Evolutionary conservation across 2,329 filamentous ascomycete species (phyloP).

Genomic region (Aspergillus neoniger): DNA sequence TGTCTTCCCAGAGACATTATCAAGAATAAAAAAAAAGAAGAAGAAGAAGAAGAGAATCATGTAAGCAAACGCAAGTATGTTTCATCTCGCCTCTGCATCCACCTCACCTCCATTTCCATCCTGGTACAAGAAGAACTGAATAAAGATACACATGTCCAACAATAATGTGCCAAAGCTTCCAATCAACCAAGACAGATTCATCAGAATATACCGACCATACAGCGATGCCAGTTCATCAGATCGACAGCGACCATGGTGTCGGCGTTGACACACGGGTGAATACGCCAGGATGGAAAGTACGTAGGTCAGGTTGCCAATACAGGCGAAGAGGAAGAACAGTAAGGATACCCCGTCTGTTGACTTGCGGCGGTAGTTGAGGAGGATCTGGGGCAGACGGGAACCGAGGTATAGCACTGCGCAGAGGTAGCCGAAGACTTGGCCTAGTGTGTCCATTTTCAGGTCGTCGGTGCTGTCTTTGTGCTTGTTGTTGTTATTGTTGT

Average conservation of each 20-base stretch:
- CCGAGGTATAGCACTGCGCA: constrained; percentile 88
- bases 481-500: constrained; percentile 36
- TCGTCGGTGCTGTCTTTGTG: constrained; percentile 2
- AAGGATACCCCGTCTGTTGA: constrained; percentile 91
- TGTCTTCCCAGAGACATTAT: too few relatives aligned
- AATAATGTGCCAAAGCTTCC: constrained; percentile 86
- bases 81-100: constrained; percentile 3
- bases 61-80: too few relatives aligned
- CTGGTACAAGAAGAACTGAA: constrained; percentile 86
- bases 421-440: constrained; percentile 91
- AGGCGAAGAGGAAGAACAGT: constrained; percentile 95
- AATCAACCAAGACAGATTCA: constrained; percentile 87
- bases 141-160: constrained; percentile 82
- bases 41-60: too few relatives aligned
- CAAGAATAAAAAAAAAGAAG: background rate
- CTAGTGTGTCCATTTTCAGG: constrained; percentile 71
- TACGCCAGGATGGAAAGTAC: constrained; percentile 90
- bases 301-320: constrained; percentile 91
- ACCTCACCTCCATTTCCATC: constrained; percentile 33
- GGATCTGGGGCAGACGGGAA: constrained; percentile 82
- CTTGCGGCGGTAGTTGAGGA: constrained; percentile 90
- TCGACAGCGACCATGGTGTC: constrained; percentile 51
- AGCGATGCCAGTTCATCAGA: constrained; percentile 65
- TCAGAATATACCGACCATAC: constrained; percentile 80
- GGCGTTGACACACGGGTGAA: constrained; percentile 65